A percentile compares a stretch with the other conserved stretches of the same genome.
These are phyloP conservation scores for Ophiognomonia clavigignenti-juglandacearum DNA, from an alignment of 2,329 filamentous ascomycete genomes.

Conservation along the genomic window DNA sequence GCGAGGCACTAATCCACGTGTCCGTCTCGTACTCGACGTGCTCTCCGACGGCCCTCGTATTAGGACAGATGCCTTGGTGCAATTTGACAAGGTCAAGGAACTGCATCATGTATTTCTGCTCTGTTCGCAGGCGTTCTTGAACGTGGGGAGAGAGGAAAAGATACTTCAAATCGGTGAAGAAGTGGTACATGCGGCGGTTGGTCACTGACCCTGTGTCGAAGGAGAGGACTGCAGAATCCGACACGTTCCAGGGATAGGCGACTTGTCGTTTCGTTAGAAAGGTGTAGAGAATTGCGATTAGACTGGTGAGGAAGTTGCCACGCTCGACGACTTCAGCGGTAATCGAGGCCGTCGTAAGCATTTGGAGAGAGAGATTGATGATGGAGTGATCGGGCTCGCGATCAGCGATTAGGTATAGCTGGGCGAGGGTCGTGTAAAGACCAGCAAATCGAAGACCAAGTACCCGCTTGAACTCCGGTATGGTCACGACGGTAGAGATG, in stretches of 20 bases:
- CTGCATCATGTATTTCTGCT: constrained; percentile 85
- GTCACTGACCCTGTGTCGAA: constrained; percentile 94
- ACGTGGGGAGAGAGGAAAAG: constrained; percentile 85
- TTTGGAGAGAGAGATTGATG: constrained; percentile 93
- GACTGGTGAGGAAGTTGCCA: constrained; percentile 90
- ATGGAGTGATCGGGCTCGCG: constrained; percentile 97
- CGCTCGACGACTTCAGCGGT: constrained; percentile 92
- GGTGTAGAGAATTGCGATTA: constrained; percentile 95
- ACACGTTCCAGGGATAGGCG: constrained; percentile 85
- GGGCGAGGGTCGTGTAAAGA: constrained; percentile 87
- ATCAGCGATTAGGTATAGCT: constrained; percentile 93
- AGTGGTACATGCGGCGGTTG: constrained; percentile 94
- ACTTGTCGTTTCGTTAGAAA: constrained; percentile 96
- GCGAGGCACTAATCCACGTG: constrained; percentile 92
- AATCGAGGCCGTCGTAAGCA: constrained; percentile 94
- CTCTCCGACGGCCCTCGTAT: constrained; percentile 84
- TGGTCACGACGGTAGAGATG: constrained; percentile 91
- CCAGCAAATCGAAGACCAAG: constrained; percentile 91
- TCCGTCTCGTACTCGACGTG: constrained; percentile 98
- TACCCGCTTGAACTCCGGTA: constrained; percentile 93
- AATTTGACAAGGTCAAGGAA: constrained; percentile 94
- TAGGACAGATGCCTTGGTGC: constrained; percentile 95
- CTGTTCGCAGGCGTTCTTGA: constrained; percentile 74
- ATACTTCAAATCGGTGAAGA: constrained; percentile 91
- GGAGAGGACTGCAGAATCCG: constrained; percentile 77